Percentiles rank a stretch among this genome's conserved stretches.
Evolutionary conservation across 1,284 basidiomycete species (phyloP).

Genomic region (Ustilago lituana): DNA sequence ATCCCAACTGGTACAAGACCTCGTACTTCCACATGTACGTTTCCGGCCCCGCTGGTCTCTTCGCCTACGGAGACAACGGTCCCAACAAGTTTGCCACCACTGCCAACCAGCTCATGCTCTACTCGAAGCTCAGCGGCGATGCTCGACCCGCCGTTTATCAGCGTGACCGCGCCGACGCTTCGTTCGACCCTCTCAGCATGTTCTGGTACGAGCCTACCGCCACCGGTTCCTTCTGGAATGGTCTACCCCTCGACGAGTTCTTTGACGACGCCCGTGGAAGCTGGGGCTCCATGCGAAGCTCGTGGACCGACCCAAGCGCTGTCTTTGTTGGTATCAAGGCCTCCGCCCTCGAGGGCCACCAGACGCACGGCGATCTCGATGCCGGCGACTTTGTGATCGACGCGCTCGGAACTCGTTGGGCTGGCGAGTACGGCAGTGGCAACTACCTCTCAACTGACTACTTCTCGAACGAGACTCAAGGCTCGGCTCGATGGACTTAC

Average conservation of each 20-base stretch:
- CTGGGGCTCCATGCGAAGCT: constrained; percentile 89
- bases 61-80: constrained; percentile 91
- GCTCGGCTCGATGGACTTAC: constrained; percentile 60
- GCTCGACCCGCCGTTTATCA: constrained; percentile 87
- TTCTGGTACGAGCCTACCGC: constrained; percentile 93
- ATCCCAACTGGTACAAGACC: constrained; percentile 74
- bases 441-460: constrained; percentile 75
- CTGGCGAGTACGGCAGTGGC: constrained; percentile 89
- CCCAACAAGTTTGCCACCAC: constrained; percentile 87
- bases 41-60: constrained; percentile 83
- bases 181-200: constrained; percentile 89
- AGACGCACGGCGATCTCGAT: constrained; percentile 93
- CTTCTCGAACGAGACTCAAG: constrained; percentile 58
- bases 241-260: constrained; percentile 84
- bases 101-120: constrained; percentile 63
- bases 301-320: constrained; percentile 88
- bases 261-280: constrained; percentile 72
- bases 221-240: constrained; percentile 90
- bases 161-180: constrained; percentile 83
- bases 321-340: constrained; percentile 89
- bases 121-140: constrained; percentile 54
- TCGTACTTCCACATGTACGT: constrained; percentile 91
- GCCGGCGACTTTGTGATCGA: constrained; percentile 94
- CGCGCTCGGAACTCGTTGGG: constrained; percentile 92
- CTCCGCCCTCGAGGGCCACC: constrained; percentile 76